These are phyloP conservation scores for Blastocystis sp. DNA, from an alignment of 352 stramenopile genomes.

Conservation along the genomic window DNA sequence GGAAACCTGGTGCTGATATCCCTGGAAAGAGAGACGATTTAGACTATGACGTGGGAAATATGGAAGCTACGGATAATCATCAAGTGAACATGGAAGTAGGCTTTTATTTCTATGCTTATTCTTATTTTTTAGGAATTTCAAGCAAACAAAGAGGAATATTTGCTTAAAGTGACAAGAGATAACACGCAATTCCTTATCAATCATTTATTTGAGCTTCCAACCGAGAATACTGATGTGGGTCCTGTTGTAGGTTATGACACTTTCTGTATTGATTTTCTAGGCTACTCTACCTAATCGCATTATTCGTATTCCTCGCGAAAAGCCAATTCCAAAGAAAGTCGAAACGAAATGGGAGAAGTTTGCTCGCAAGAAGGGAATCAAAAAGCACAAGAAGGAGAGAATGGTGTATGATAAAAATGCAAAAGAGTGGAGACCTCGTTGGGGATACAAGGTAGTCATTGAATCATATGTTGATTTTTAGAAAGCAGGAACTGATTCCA, in stretches of 20 bases:
- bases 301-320: constrained; percentile 77
- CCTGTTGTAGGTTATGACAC: constrained; percentile 70
- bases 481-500: neutral
- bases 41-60: constrained; percentile 79
- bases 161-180: constrained; percentile 79
- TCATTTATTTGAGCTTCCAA: constrained; percentile 82
- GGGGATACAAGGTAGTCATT: constrained; percentile 76
- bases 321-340: constrained; percentile 83
- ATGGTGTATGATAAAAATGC: constrained; percentile 91
- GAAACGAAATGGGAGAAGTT: constrained; percentile 98
- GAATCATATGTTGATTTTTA: neutral
- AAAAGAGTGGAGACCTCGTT: constrained; percentile 84
- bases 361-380: constrained; percentile 91
- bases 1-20: constrained; percentile 14
- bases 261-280: neutral
- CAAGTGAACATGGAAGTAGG: constrained; percentile 73
- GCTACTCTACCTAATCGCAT: constrained; percentile 69
- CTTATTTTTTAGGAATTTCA: constrained; percentile 22
- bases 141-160: constrained; percentile 74
- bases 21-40: constrained; percentile 71
- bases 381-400: constrained; percentile 88
- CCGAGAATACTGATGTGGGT: constrained; percentile 83
- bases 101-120: neutral
- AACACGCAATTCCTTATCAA: constrained; percentile 87
- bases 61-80: constrained; percentile 80